Evolutionary conservation across 1,284 basidiomycete species (phyloP), one percentile per base, ranked within the genome.

Genomic region (Coniferiporia weirii): DNA sequence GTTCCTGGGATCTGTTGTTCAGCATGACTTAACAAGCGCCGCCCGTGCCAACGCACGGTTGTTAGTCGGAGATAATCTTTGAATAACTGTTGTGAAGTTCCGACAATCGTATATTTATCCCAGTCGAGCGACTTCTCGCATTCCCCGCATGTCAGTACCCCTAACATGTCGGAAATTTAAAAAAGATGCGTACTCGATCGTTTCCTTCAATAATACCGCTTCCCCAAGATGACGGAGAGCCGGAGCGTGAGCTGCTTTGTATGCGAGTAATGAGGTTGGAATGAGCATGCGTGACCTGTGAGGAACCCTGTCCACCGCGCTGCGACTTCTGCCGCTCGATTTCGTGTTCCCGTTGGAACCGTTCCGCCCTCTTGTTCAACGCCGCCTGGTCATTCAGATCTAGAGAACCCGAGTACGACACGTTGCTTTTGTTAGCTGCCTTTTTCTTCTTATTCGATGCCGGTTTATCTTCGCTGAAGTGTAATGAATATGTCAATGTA

Each of bases 61-160:
- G 97, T 99, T 61, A 99, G 76, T 40, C 97, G 87, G 27, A 99
- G 77, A 72, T 98, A 99, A 61, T 94, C 90, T 76, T 99, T 99
- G 78, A 98, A 98, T 27, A 97, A 77, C 66, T 91, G 90, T 64
- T 81, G 82, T 54, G 82, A 91, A 27, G 90, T 95, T 56, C 97
- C 97, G 52, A 97, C 92, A 67, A 99, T 98, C 3, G 95, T 98
- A 72, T 89, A 81, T 57, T 85, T 85, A 76, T 99, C 96, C 97
- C 97, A 99, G 71, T 97, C 91, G 9, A 97, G 94, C 68, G 96
- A 95, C 95, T 95, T 68, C 12, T n/a, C 46, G 53, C 51, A 48
- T 45, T n/a, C 46, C 27, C 2, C 27, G 5, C 5, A 5, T 17
- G 47, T 2, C 35, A n/a, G 38, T 15, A 12, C 17, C 4, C n/a